Percentiles rank a stretch among this genome's conserved stretches.
These are phyloP conservation scores for Botrytis porri DNA, from an alignment of 2,329 filamentous ascomycete species.

Conservation along the genomic window DNA sequence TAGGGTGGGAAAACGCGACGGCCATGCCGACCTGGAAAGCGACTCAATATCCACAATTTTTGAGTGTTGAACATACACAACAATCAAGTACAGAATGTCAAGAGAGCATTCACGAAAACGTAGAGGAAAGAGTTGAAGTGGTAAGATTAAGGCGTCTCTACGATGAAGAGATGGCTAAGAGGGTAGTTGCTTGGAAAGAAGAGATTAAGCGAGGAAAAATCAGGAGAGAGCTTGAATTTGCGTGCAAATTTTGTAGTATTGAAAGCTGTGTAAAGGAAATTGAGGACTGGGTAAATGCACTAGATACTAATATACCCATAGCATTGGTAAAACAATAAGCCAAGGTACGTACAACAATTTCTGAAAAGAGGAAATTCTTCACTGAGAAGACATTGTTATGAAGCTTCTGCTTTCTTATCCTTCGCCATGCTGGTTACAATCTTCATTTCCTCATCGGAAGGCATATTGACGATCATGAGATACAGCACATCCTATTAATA, in stretches of 20 bases:
- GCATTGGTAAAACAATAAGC: background rate
- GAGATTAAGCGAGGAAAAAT: background rate
- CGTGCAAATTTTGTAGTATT: constrained; percentile 4
- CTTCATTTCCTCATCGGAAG: constrained; percentile 5
- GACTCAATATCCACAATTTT: background rate
- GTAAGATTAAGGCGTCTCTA: background rate
- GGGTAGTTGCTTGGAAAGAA: background rate
- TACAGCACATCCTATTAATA: constrained; percentile 48
- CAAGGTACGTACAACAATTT: background rate
- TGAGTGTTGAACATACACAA: background rate
- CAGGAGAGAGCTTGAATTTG: background rate
- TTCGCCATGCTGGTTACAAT: constrained; percentile 1
- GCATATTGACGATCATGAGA: constrained; percentile 46
- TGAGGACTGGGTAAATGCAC: background rate
- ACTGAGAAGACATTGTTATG: background rate
- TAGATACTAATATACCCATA: background rate
- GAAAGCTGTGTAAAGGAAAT: background rate
- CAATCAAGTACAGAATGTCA: background rate
- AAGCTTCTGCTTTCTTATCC: constrained; percentile 2
- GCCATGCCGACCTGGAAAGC: background rate
- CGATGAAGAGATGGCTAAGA: background rate
- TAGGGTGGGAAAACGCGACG: background rate
- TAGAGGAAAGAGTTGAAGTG: background rate
- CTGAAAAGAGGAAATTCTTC: background rate
- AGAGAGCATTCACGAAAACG: background rate